Conservation (phyloP, 2,329 filamentous ascomycete genomes). For the Rutstroemia sydowiana region DNA sequence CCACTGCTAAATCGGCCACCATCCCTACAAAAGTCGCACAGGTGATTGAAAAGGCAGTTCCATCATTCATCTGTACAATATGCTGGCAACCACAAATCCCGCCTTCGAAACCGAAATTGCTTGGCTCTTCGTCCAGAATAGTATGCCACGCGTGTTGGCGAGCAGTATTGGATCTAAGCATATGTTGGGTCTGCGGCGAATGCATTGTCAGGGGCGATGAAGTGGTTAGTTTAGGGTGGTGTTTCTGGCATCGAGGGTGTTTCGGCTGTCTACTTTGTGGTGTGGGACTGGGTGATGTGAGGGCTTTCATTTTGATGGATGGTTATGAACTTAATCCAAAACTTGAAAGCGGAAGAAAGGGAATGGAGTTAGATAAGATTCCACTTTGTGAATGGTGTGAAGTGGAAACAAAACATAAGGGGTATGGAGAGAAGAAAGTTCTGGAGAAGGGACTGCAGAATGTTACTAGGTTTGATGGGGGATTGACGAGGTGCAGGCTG, state of each 20-base stretch:
- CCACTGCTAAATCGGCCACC: not conserved
- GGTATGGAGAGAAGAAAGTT: slow-evolving; percentile 26
- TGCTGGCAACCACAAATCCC: slow-evolving; percentile 39
- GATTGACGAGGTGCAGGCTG: slow-evolving; percentile 40
- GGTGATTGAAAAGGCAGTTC: slow-evolving; percentile 6
- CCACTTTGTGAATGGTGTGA: slow-evolving; percentile 45
- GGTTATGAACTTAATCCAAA: no score
- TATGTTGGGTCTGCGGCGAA: slow-evolving; percentile 52
- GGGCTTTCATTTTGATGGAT: slow-evolving; percentile 3
- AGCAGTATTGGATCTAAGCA: slow-evolving; percentile 44
- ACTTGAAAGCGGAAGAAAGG: slow-evolving; percentile 9
- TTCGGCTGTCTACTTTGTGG: slow-evolving; percentile 50
- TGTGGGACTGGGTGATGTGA: slow-evolving; percentile 28
- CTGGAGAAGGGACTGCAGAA: slow-evolving; percentile 38
- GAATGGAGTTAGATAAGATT: slow-evolving; percentile 38
- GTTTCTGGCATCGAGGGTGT: slow-evolving; percentile 51
- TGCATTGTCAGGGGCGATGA: slow-evolving; percentile 46
- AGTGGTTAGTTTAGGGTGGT: slow-evolving; percentile 52
- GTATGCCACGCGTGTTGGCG: slow-evolving; percentile 42
- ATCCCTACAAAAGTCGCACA: no score
- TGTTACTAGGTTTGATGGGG: slow-evolving; percentile 39
- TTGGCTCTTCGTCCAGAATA: slow-evolving; percentile 42
- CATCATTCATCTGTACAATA: slow-evolving; percentile 47
- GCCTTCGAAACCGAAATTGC: slow-evolving; percentile 31
- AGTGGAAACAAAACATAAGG: slow-evolving; percentile 29